Percentiles rank a stretch among this genome's conserved stretches.
Conservation (phyloP, 208 protist genomes). For the Trypanosoma congolense region DNA sequence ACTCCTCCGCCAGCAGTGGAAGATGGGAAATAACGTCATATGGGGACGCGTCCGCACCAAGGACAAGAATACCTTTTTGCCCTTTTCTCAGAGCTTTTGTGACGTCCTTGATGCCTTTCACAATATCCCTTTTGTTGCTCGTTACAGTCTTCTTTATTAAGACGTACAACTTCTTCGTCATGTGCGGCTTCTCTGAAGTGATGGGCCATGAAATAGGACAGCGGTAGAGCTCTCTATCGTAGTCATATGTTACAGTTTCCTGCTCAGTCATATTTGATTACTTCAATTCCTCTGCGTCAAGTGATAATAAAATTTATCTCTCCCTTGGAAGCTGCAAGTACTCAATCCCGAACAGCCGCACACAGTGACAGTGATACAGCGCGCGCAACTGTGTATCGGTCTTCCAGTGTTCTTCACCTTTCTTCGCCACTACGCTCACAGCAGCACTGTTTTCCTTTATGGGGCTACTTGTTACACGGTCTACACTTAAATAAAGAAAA, state of each 20-base stretch:
- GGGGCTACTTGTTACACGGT: too few species aligned
- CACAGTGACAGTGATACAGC: too few species aligned
- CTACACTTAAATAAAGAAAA: too few species aligned
- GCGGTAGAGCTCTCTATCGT: conserved; percentile 89
- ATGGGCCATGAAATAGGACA: conserved; percentile 90
- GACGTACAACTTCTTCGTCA: conserved; percentile 94
- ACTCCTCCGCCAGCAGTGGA: conserved; percentile 88
- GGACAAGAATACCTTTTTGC: conserved; percentile 86
- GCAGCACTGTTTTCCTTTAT: neutral
- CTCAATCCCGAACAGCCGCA: too few species aligned
- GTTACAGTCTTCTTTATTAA: conserved; percentile 90
- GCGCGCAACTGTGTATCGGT: too few species aligned
- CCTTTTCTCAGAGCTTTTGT: conserved; percentile 91
- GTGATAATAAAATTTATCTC: too few species aligned
- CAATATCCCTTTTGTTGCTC: conserved; percentile 84
- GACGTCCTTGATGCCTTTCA: conserved; percentile 93
- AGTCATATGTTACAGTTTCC: conserved; percentile 77
- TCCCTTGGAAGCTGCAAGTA: too few species aligned
- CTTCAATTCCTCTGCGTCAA: too few species aligned
- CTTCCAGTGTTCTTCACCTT: conserved; percentile 1
- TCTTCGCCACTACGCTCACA: neutral
- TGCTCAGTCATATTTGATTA: too few species aligned
- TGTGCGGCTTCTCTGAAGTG: conserved; percentile 89
- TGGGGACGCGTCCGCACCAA: conserved; percentile 90
- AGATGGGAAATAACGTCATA: conserved; percentile 94